Percentiles rank a stretch among this genome's conserved stretches.
Evolutionary conservation across 345 rosid genomes (phyloP).

Genomic region (Dipteronia dyeriana): DNA sequence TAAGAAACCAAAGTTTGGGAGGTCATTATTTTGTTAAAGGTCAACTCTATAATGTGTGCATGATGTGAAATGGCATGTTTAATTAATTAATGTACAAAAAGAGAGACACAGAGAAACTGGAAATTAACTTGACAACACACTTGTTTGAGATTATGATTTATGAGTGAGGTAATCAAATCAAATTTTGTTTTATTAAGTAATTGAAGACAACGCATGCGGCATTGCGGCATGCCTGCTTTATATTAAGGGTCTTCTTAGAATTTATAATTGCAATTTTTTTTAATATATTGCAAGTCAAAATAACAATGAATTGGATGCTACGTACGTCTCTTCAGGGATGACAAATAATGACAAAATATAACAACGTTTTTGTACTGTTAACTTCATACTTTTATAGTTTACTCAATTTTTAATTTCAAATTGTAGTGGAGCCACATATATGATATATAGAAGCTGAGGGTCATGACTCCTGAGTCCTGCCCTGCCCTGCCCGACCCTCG

Average conservation of each 20-base stretch:
- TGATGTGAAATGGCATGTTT: background rate
- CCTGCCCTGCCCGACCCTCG: too few species aligned
- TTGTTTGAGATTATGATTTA: background rate
- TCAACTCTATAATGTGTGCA: slow-evolving; percentile 1
- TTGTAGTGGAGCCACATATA: too few species aligned
- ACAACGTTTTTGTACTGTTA: background rate
- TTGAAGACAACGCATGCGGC: slow-evolving; percentile 5
- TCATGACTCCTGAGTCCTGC: too few species aligned
- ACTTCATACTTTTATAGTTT: background rate
- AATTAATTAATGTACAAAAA: background rate
- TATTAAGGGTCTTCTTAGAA: background rate
- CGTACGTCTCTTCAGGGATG: background rate
- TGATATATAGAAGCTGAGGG: too few species aligned
- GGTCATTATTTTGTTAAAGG: background rate
- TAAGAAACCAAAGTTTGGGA: background rate
- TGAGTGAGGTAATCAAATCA: background rate
- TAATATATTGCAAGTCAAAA: background rate
- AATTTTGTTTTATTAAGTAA: background rate
- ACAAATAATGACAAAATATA: background rate
- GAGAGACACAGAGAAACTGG: background rate
- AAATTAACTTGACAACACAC: background rate
- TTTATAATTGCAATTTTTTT: background rate
- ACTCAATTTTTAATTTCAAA: background rate
- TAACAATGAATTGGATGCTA: background rate
- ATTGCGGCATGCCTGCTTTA: slow-evolving; percentile 14